Percentiles rank a stretch among this genome's conserved stretches.
These are phyloP conservation scores for Picochlorum sp. DNA, from an alignment of 139 green algal genomes.

Conservation along the genomic window DNA sequence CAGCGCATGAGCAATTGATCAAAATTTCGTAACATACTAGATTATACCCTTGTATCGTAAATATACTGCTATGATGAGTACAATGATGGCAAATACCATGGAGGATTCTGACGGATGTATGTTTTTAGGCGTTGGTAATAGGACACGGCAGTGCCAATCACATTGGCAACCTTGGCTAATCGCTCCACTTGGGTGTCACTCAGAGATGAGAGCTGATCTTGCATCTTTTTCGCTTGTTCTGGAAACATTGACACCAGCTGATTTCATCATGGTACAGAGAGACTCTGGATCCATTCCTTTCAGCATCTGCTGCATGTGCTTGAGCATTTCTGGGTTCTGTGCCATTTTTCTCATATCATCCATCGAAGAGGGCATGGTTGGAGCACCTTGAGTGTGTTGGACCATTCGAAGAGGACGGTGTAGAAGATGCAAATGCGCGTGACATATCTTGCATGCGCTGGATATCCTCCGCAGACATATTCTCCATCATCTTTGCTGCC, in stretches of 20 bases:
- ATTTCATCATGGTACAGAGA: constrained; percentile 14
- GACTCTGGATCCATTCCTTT: constrained; percentile 25
- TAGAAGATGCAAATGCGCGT: constrained; percentile 1
- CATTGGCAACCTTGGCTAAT: constrained; percentile 9
- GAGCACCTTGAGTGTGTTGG: constrained; percentile 1
- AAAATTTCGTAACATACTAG: constrained; percentile 2
- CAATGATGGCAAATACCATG: constrained; percentile 14
- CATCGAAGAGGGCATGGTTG: constrained; percentile 11
- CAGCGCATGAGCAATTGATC: constrained; percentile 2
- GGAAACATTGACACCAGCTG: constrained; percentile 20
- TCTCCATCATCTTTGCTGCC: constrained; percentile 31
- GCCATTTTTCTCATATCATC: constrained; percentile 21
- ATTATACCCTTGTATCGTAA: constrained; percentile 22
- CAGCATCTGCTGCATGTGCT: constrained; percentile 29
- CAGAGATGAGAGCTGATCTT: constrained; percentile 5
- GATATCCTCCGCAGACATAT: constrained; percentile 26
- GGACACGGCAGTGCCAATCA: not conserved
- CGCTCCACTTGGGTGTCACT: constrained; percentile 25
- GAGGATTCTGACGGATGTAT: constrained; percentile 10
- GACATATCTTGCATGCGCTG: constrained; percentile 23
- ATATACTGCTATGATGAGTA: constrained; percentile 23
- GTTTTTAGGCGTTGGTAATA: constrained; percentile 8
- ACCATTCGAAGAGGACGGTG: not conserved
- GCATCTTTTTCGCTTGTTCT: constrained; percentile 11
- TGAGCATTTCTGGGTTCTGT: constrained; percentile 26